Evolutionary conservation across 1,284 basidiomycete species (phyloP).

Genomic region (Boletus mariae): DNA sequence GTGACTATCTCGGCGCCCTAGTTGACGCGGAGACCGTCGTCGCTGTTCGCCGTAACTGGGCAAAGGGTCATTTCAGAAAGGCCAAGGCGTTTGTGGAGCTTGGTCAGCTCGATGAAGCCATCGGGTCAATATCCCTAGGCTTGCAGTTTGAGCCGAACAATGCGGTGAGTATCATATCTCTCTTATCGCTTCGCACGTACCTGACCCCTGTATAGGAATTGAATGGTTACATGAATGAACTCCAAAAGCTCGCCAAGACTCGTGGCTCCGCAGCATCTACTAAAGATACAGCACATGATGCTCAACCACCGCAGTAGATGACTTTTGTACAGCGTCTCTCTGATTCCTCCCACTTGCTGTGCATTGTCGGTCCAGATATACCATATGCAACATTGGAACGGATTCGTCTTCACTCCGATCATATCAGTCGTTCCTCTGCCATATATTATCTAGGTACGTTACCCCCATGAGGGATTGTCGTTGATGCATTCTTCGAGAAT

Average conservation of each 20-base stretch:
- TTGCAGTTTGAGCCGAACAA: constrained; percentile 90
- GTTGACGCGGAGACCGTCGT: constrained; percentile 93
- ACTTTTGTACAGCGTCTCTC: not conserved
- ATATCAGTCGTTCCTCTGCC: not conserved
- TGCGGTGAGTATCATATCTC: constrained; percentile 40
- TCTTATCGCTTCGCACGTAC: not conserved
- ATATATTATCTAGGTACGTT: not conserved
- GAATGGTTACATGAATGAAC: constrained; percentile 32
- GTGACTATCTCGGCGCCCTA: constrained; percentile 79
- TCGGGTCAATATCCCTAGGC: constrained; percentile 79
- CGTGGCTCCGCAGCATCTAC: constrained; percentile 8
- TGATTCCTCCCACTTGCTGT: constrained; percentile 1
- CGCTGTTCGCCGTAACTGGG: constrained; percentile 82
- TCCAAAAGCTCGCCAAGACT: constrained; percentile 24
- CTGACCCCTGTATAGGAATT: constrained; percentile 24
- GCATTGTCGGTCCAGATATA: constrained; percentile 3
- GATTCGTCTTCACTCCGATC: not conserved
- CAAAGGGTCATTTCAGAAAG: constrained; percentile 93
- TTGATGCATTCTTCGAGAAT: not conserved
- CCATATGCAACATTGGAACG: not conserved
- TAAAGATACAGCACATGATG: constrained; percentile 1
- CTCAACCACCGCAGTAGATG: constrained; percentile 12
- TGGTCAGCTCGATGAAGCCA: constrained; percentile 69
- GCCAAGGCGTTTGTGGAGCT: constrained; percentile 86
- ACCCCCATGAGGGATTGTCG: not conserved